phyloP scores from a whole-genome alignment of 257 asterid genomes.

The Henckelia pumila region DNA sequence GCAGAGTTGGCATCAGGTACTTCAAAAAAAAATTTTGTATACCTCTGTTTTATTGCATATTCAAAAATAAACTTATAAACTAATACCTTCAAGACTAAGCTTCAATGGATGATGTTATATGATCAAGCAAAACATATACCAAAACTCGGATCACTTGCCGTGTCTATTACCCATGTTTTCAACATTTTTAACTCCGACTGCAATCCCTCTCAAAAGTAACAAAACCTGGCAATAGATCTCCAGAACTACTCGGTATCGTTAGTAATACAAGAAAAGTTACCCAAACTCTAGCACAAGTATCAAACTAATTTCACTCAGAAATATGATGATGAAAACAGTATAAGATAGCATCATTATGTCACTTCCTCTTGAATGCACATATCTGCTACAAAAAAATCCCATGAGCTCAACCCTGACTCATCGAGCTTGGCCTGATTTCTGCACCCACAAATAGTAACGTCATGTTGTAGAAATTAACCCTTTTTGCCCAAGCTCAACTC shows the following conservation, averaged over 20 bases:
- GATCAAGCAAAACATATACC: neutral
- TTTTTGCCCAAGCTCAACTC: neutral
- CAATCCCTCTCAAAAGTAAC: neutral
- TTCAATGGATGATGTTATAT: neutral
- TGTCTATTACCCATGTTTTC: neutral
- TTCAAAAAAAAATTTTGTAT: too few relatives aligned
- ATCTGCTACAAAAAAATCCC: neutral
- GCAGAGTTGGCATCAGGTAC: too few relatives aligned
- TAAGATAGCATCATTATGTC: neutral
- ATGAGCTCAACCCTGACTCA: neutral
- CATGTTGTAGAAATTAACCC: neutral
- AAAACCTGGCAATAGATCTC: neutral
- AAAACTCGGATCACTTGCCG: neutral
- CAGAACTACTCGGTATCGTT: neutral
- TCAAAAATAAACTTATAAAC: neutral
- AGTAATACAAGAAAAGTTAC: neutral
- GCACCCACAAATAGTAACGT: neutral
- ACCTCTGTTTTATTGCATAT: neutral
- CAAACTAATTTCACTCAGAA: neutral
- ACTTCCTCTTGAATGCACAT: neutral
- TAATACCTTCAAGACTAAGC: neutral
- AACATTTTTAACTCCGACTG: neutral
- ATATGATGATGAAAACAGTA: neutral
- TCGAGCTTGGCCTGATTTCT: neutral
- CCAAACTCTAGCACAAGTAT: neutral